Base-by-base conservation (phyloP, 768 basidiomycete species). In the Mycena alexandri region DNA sequence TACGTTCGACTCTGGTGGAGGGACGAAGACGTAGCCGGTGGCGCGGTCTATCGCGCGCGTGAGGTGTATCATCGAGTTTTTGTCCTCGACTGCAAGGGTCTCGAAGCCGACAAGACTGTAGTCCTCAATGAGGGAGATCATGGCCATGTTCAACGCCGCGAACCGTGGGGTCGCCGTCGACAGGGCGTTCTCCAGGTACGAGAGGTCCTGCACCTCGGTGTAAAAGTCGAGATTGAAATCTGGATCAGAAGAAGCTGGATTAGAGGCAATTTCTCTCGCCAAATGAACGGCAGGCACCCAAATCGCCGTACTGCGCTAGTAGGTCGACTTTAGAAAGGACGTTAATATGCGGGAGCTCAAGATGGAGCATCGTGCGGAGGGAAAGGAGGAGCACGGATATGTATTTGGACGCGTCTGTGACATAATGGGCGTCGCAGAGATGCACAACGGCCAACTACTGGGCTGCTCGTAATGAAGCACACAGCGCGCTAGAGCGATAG, bases 221-320 rank as follows among this genome's bases (percentile, higher is more conserved):
- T 99, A 99, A 78, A 93, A 99, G 71, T 95, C 94, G 33, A 99
- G 90, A 74, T 97, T 98, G 83, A 99, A 99, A 48, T 97, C 97
- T 98, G 72, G 7, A 63, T 17, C 46, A 55, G 42, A 12, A 33
- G 54, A 8, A 64, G 21, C 46, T 53, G 38, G 12, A 33, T 56
- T 38, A 61, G 56, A 22, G 42, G 24, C 42, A 22, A 22, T 16
- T 12, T 34, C 19, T 50, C 14, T 34, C 19, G 53, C 14, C 41
- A 22, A 24, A n/a, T 13, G 51, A 14, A 29, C 19, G 29, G 63
- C 38, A 65, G 86, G 51, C 73, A 96, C 96, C 94, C 47, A 99
- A 85, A 67, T 97, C 94, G 13, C 98, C 98, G 68, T 97, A 96
- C 70, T 92, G 89, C 19, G 86, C 83, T 19, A 99, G 82, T n/a